These are phyloP conservation scores for Trichoderma aggressivum DNA, from an alignment of 2,329 filamentous ascomycete genomes.

Conservation along the genomic window DNA sequence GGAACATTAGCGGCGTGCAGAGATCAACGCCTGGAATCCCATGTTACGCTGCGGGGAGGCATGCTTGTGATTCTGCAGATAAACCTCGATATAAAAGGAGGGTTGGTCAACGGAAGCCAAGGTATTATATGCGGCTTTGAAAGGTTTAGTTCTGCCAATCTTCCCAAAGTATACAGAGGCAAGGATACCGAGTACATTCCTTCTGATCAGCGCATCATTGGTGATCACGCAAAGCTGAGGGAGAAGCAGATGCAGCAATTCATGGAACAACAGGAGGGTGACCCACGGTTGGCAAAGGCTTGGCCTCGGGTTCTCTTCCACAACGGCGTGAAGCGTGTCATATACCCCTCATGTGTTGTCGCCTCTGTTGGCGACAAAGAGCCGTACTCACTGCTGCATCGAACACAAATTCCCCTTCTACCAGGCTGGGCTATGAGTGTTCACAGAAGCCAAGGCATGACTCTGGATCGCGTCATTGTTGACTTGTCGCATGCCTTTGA, in stretches of 20 bases:
- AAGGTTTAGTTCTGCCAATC: background rate
- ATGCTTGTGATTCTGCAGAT: conserved; percentile 28
- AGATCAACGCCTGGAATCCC: conserved; percentile 21
- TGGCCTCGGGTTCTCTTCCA: conserved; percentile 46
- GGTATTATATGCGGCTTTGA: conserved; percentile 27
- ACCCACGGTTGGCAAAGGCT: background rate
- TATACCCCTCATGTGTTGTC: conserved; percentile 50
- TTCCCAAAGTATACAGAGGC: background rate
- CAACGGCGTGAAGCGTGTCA: conserved; percentile 43
- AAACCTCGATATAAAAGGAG: conserved; percentile 22
- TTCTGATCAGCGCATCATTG: background rate
- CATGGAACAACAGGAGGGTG: background rate
- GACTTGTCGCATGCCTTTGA: conserved; percentile 52
- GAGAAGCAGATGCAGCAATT: background rate
- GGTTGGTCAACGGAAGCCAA: conserved; percentile 29
- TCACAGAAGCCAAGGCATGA: conserved; percentile 63
- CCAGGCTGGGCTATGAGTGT: conserved; percentile 62
- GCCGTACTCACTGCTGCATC: conserved; percentile 36
- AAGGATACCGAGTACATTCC: background rate
- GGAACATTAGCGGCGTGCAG: conserved; percentile 18
- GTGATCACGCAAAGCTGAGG: background rate
- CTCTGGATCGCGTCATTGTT: conserved; percentile 56
- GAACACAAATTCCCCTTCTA: conserved; percentile 59
- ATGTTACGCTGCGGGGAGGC: conserved; percentile 17
- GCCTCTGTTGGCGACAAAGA: conserved; percentile 43